phyloP scores from a whole-genome alignment of 2,329 filamentous ascomycete genomes.

The Fusarium oligoseptatum region DNA sequence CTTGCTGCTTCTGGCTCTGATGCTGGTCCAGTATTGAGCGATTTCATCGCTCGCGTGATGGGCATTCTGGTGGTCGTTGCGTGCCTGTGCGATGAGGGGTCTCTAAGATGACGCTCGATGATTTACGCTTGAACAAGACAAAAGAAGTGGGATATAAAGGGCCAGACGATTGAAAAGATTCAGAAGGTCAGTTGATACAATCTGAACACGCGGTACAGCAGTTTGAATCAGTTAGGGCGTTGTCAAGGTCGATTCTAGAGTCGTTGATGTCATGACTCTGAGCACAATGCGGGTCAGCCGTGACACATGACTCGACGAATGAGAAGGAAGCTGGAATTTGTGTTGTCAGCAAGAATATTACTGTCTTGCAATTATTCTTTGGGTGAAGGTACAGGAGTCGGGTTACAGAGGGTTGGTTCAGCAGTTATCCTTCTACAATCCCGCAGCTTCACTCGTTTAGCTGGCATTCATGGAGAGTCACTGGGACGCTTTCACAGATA shows the following conservation, averaged over 20 bases:
- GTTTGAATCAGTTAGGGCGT: conserved; percentile 8
- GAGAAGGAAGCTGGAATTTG: not conserved
- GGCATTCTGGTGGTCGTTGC: not conserved
- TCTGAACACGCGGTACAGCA: not conserved
- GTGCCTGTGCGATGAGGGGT: not conserved
- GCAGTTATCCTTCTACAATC: not conserved
- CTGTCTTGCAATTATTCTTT: not conserved
- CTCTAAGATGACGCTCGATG: not conserved
- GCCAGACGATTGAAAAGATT: not conserved
- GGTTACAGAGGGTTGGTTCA: not conserved
- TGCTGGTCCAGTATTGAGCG: not conserved
- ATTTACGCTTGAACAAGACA: not conserved
- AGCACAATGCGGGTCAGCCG: not conserved
- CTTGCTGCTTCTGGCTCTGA: conserved; percentile 8
- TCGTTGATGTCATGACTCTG: conserved; percentile 34
- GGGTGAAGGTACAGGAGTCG: not conserved
- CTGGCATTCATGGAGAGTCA: too few species aligned
- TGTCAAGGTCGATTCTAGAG: not conserved
- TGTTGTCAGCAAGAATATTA: not conserved
- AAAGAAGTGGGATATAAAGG: not conserved
- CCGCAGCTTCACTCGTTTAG: not conserved
- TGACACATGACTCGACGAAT: not conserved
- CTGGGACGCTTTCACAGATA: too few species aligned
- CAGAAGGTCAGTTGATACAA: not conserved
- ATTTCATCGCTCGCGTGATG: conserved; percentile 3